Evolutionary conservation across 768 basidiomycete genomes (phyloP).

Genomic region (Rhodotorula toruloides): DNA sequence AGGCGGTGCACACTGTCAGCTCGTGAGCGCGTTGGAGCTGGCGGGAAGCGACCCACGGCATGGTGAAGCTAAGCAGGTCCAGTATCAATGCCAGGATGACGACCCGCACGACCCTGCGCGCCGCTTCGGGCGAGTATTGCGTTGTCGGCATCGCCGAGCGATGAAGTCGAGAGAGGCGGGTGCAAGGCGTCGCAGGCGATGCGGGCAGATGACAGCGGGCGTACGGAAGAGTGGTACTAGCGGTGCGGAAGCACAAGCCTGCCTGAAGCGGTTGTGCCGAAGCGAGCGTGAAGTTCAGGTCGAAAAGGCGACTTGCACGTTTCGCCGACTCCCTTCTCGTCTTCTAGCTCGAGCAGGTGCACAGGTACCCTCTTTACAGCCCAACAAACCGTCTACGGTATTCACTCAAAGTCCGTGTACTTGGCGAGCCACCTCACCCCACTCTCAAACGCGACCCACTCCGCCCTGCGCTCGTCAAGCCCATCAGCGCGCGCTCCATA

Average conservation of each 20-base stretch:
- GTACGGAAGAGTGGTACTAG: too few species aligned
- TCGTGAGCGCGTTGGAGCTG: not conserved
- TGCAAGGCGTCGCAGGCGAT: too few species aligned
- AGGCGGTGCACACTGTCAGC: conserved; percentile 54
- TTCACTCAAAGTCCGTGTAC: conserved; percentile 18
- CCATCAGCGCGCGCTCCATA: not conserved
- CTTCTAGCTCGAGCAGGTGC: too few species aligned
- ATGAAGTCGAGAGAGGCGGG: not conserved
- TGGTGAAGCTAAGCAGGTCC: conserved; percentile 64
- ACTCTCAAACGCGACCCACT: conserved; percentile 56
- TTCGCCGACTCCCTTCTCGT: too few species aligned
- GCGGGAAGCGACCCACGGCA: conserved; percentile 39
- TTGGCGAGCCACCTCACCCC: conserved; percentile 53
- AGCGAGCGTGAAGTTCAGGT: too few species aligned
- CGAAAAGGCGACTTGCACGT: too few species aligned
- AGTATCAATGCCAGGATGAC: conserved; percentile 87
- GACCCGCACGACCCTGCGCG: conserved; percentile 61
- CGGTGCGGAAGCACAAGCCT: too few species aligned
- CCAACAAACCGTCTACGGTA: too few species aligned
- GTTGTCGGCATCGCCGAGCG: too few species aligned
- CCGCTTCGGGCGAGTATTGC: not conserved
- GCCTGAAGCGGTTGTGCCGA: too few species aligned
- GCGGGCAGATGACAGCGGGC: too few species aligned
- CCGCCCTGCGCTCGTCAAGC: conserved; percentile 42
- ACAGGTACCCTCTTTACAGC: too few species aligned